Evolutionary conservation across 2,329 filamentous ascomycete species (phyloP).

Genomic region (Scolecobasidium constrictum): DNA sequence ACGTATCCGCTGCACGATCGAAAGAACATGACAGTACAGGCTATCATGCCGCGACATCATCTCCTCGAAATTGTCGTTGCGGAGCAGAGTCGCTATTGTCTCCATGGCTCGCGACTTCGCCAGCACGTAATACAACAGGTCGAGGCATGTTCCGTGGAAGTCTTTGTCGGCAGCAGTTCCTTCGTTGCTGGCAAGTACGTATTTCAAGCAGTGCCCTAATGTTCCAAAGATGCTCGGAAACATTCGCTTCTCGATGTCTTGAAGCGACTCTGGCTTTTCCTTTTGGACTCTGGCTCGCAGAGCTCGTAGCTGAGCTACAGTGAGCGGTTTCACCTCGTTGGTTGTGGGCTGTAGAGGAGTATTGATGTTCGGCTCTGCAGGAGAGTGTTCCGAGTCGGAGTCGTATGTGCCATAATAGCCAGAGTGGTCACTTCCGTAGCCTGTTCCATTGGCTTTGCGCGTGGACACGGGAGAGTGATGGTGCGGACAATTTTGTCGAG

Average conservation of each 20-base stretch:
- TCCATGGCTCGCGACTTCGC: constrained; percentile 3
- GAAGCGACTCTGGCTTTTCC: no score
- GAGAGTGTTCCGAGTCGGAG: no score
- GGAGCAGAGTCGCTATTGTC: neutral
- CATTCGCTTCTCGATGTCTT: no score
- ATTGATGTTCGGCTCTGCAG: no score
- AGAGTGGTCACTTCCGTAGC: neutral
- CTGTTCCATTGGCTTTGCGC: constrained; percentile 8
- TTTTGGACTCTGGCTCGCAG: no score
- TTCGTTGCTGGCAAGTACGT: no score
- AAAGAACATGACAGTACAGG: no score
- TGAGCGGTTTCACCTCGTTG: neutral
- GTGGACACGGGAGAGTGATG: no score
- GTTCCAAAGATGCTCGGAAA: no score
- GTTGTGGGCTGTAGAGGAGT: neutral
- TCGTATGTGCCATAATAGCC: neutral
- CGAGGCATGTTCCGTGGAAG: neutral
- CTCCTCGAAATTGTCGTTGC: constrained; percentile 12
- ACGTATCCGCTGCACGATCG: no score
- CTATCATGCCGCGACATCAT: no score
- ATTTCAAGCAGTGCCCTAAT: neutral
- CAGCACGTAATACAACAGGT: neutral
- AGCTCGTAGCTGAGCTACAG: constrained; percentile 4
- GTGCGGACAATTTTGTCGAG: constrained; percentile 1
- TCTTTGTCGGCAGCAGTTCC: neutral